These are phyloP conservation scores for Ceratocystiopsis minuta DNA, from an alignment of 2,329 filamentous ascomycete genomes.

Conservation along the genomic window DNA sequence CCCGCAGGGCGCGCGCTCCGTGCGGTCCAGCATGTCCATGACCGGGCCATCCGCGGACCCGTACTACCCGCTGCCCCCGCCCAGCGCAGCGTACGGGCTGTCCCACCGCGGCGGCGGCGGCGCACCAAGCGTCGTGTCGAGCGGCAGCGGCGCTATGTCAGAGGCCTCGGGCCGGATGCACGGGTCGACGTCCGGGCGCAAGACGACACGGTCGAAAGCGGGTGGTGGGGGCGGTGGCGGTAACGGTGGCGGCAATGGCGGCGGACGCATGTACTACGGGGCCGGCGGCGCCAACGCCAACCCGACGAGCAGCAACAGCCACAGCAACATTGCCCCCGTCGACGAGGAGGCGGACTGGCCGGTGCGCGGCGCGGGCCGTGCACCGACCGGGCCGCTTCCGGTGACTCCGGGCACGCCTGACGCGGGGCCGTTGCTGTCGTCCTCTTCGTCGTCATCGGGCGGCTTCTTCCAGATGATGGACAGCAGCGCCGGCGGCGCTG, in stretches of 20 bases:
- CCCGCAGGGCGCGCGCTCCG: constrained; percentile 9
- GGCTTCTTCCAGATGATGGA: constrained; percentile 12
- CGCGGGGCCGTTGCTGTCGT: no score
- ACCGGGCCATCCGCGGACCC: neutral
- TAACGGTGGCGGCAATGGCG: no score
- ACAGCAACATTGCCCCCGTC: constrained; percentile 9
- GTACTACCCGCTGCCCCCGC: no score
- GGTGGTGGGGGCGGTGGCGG: neutral
- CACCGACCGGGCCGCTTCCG: no score
- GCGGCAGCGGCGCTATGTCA: constrained; percentile 14
- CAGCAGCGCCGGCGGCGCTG: constrained; percentile 1
- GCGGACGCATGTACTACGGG: neutral
- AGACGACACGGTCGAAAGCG: constrained; percentile 2
- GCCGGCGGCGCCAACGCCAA: neutral
- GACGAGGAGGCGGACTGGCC: constrained; percentile 13
- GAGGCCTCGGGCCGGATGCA: constrained; percentile 15
- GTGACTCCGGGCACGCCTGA: no score
- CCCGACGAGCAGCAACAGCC: constrained; percentile 4
- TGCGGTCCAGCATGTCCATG: constrained; percentile 10
- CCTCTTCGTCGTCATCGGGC: constrained; percentile 4
- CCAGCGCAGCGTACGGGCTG: no score
- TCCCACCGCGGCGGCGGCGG: neutral
- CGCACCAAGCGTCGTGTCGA: constrained; percentile 11
- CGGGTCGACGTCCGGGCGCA: constrained; percentile 6
- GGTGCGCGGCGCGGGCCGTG: neutral